Evolutionary conservation across 1,139 yeast genomes (phyloP).

Genomic region (Hanseniaspora uvarum): DNA sequence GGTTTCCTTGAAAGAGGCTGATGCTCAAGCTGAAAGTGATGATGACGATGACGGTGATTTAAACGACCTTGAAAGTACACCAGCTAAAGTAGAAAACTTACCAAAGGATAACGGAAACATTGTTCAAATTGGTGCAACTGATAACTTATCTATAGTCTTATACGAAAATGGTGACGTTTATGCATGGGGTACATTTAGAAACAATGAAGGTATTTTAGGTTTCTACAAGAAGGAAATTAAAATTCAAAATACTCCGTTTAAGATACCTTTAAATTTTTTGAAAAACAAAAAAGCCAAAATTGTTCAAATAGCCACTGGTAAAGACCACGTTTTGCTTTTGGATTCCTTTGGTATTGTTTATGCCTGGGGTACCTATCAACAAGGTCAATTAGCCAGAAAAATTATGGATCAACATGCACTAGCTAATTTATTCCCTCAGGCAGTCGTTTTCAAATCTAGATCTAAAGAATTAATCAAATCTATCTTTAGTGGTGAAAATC

Average conservation of each 20-base stretch:
- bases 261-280: conserved; percentile 34
- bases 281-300: conserved; percentile 48
- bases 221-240: conserved; percentile 53
- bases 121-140: conserved; percentile 85
- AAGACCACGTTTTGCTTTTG: conserved; percentile 78
- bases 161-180: conserved; percentile 77
- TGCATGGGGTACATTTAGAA: conserved; percentile 97
- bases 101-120: conserved; percentile 47
- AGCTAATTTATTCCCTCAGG: conserved; percentile 44
- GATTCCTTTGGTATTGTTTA: conserved; percentile 77
- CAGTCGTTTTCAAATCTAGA: conserved; percentile 19
- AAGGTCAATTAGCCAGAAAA: conserved; percentile 78
- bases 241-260: conserved; percentile 58
- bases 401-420: conserved; percentile 66
- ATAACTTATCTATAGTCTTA: conserved; percentile 73
- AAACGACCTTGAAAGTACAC: conserved; percentile 82
- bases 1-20: conserved; percentile 53
- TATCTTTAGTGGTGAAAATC: conserved; percentile 90
- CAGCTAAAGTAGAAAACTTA: conserved; percentile 59
- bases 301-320: conserved; percentile 84
- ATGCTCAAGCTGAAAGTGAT: conserved; percentile 42
- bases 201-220: conserved; percentile 84
- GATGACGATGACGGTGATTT: conserved; percentile 71
- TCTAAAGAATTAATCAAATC: conserved; percentile 46
- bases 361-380: conserved; percentile 98